Evolutionary conservation across 768 basidiomycete species (phyloP).

Genomic region (Rubroboletus pulcherrimus): DNA sequence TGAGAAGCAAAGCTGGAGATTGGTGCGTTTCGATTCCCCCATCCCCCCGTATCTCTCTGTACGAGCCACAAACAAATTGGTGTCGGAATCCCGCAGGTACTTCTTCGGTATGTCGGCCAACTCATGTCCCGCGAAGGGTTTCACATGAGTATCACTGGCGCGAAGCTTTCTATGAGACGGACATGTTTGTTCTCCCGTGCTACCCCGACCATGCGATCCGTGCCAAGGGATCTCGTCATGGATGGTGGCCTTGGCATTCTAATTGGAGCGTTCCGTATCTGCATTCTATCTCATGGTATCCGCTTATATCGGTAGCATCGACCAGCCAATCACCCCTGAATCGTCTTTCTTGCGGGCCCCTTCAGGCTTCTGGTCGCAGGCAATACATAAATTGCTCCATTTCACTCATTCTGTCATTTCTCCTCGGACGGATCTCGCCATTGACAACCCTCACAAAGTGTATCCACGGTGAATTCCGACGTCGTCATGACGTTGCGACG

Average conservation of each 20-base stretch:
- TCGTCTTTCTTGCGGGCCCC: no score
- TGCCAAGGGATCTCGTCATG: background rate
- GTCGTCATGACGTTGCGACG: background rate
- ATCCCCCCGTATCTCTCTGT: background rate
- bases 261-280: background rate
- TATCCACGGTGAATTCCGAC: background rate
- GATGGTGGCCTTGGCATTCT: background rate
- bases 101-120: background rate
- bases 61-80: background rate
- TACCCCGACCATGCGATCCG: background rate
- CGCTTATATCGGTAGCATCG: background rate
- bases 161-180: background rate
- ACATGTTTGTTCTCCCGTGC: background rate
- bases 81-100: background rate
- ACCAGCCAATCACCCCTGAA: background rate
- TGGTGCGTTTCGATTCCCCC: background rate
- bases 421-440: background rate
- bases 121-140: slow-evolving; percentile 8
- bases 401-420: background rate
- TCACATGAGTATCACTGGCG: background rate
- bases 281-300: background rate
- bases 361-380: background rate
- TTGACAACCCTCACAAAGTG: background rate
- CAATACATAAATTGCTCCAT: background rate
- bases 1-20: background rate